phyloP scores from a whole-genome alignment of 2,329 filamentous ascomycete genomes.

The Arachnomyces sp. region DNA sequence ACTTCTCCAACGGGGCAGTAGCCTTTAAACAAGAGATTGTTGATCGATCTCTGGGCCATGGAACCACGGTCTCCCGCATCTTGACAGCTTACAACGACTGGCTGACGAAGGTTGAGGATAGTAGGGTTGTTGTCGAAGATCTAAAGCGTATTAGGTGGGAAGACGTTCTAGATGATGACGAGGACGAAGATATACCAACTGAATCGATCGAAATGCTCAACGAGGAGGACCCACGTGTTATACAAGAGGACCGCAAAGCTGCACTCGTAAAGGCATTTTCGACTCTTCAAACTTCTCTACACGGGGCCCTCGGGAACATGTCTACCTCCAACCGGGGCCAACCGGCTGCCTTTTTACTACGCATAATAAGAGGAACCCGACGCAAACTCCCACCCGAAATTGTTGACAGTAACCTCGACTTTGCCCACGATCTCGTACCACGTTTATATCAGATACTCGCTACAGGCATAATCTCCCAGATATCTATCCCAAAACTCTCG shows the following conservation, averaged over 20 bases:
- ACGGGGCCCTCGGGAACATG: conserved; percentile 41
- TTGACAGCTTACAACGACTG: conserved; percentile 62
- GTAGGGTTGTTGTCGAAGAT: conserved; percentile 25
- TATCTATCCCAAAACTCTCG: conserved; percentile 37
- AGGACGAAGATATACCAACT: conserved; percentile 31
- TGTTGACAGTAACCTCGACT: conserved; percentile 28
- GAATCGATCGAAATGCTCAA: conserved; percentile 48
- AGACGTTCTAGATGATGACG: conserved; percentile 32
- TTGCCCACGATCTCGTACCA: conserved; percentile 56
- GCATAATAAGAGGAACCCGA: conserved; percentile 67
- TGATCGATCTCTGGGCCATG: conserved; percentile 64
- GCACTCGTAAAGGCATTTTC: conserved; percentile 52
- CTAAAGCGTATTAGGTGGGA: conserved; percentile 30
- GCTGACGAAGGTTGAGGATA: conserved; percentile 60
- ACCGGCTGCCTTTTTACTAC: conserved; percentile 56
- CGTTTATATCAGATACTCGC: conserved; percentile 59
- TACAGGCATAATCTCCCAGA: conserved; percentile 39
- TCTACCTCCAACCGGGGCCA: conserved; percentile 43
- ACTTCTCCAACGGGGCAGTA: conserved; percentile 58
- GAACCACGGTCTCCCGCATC: conserved; percentile 56
- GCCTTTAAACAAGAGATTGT: conserved; percentile 63
- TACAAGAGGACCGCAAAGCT: conserved; percentile 53
- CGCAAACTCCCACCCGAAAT: conserved; percentile 52
- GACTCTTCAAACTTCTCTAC: conserved; percentile 41
- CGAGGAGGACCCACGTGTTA: conserved; percentile 59